phyloP scores from a whole-genome alignment of 139 green algal species.

The Haematococcus sp. region DNA sequence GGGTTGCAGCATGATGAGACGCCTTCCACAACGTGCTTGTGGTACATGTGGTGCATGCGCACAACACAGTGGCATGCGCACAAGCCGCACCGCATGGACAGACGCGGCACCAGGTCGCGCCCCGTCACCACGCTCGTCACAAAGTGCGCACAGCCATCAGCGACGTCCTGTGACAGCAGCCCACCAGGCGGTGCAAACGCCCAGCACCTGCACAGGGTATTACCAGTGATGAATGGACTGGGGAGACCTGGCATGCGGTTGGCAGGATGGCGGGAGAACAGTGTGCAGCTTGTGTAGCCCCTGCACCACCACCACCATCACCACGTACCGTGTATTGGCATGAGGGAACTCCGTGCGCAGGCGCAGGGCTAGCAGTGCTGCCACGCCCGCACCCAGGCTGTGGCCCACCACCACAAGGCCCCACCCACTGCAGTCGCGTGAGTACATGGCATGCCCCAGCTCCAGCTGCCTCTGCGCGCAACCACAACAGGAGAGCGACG shows the following conservation, averaged over 20 bases:
- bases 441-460: background rate
- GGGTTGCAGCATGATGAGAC: too few relatives aligned
- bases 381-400: slow-evolving; percentile 66
- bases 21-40: too few relatives aligned
- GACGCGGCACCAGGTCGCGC: slow-evolving; percentile 62
- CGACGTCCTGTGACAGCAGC: slow-evolving; percentile 15
- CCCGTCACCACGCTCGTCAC: slow-evolving; percentile 51
- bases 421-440: slow-evolving; percentile 28
- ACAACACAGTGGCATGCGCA: too few relatives aligned
- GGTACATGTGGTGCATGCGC: slow-evolving; percentile 44
- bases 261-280: too few relatives aligned
- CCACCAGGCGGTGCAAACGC: slow-evolving; percentile 62
- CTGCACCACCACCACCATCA: background rate
- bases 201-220: slow-evolving; percentile 43
- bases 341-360: slow-evolving; percentile 42
- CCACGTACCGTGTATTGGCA: slow-evolving; percentile 10
- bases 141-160: slow-evolving; percentile 19
- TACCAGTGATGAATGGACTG: too few relatives aligned
- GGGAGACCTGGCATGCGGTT: too few relatives aligned
- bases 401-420: slow-evolving; percentile 67
- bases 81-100: slow-evolving; percentile 52
- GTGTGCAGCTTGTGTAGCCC: too few relatives aligned
- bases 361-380: slow-evolving; percentile 63
- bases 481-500: too few relatives aligned
- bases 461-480: background rate